Base-by-base conservation (phyloP, 345 rosid species). In the Gossypium arboreum region DNA sequence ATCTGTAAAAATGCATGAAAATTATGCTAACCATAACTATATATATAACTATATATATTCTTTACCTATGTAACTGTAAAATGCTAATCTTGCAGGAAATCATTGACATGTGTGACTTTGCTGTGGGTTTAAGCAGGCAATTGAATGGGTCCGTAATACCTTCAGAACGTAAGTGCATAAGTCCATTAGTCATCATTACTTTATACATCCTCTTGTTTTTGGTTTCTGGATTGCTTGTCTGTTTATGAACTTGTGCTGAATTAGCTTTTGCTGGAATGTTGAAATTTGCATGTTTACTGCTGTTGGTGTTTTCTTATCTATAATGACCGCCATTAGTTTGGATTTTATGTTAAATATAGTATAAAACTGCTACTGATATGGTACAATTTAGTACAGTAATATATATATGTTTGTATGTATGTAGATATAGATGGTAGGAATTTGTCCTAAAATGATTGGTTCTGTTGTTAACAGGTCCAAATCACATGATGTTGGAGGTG, bases 401-500 rank as follows among this genome's bases (percentile, higher is more conserved):
- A 47, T 20, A 65, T 43, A 11, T 47, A 39, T 10, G 39, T 29
- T 4, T 29, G 39, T 4, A 22, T 20, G 59, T 56, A 4, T 2
- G 60, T 56, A 9, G 9, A 25, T 27, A 18, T 68, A 25, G 58
- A 50, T 29, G 2, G 8, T 48, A 25, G 22, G 12, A 73, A 16
- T 47, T 75, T 25, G 64, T 67, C 63, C 71, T 63, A 62, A 71
- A 75, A 73, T 76, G 63, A 80, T 75, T 56, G 16, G 64, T 82
- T 84, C 27, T 83, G 34, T 75, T 72, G 20, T 83, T 78, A 77
- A 76, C 94, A 93, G 99, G 99, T 79, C 97, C 97, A 27, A 93
- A 93, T 78, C 99, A 96, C 83, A 86, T 86, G 85, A 93, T 93
- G 98, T 69, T 93, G 78, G 99, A 96, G 97, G 99, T 95, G 78